Evolutionary conservation across 202 grass and related monocot species (phyloP).

Genomic region (Brachypodium distachyon): DNA sequence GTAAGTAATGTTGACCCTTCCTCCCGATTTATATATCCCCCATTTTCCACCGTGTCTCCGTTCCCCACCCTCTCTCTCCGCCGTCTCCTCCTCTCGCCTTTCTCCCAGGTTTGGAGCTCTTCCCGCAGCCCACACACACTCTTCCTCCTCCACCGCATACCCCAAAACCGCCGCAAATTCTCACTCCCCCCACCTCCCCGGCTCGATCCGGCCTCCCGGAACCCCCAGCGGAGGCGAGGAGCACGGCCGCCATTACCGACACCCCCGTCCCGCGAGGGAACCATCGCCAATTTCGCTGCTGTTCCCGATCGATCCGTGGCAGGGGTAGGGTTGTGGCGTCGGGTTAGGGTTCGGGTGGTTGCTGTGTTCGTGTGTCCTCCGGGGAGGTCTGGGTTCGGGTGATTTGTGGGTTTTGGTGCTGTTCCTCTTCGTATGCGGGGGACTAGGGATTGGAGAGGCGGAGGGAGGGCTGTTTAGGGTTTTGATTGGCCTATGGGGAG

Average conservation of each 20-base stretch:
- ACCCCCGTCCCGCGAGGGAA: neutral
- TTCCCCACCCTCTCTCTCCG: too few species aligned
- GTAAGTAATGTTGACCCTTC: too few species aligned
- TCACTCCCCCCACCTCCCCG: neutral
- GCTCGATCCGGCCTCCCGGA: neutral
- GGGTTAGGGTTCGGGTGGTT: neutral
- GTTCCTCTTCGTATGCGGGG: neutral
- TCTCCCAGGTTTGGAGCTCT: too few species aligned
- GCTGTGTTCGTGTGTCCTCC: neutral
- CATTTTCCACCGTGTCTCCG: too few species aligned
- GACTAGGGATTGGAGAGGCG: neutral
- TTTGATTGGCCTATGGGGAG: slow-evolving; percentile 38
- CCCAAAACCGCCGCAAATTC: neutral
- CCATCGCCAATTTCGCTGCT: neutral
- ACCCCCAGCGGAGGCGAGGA: neutral
- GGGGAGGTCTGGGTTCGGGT: neutral
- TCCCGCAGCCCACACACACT: too few species aligned
- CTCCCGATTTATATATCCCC: too few species aligned
- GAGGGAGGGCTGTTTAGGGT: neutral
- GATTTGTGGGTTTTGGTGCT: neutral
- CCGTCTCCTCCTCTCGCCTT: too few species aligned
- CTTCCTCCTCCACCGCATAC: neutral
- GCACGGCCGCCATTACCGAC: neutral
- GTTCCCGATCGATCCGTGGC: neutral
- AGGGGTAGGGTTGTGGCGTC: neutral